phyloP scores from a whole-genome alignment of 257 asterid genomes.

The Voacanga thouarsii region DNA sequence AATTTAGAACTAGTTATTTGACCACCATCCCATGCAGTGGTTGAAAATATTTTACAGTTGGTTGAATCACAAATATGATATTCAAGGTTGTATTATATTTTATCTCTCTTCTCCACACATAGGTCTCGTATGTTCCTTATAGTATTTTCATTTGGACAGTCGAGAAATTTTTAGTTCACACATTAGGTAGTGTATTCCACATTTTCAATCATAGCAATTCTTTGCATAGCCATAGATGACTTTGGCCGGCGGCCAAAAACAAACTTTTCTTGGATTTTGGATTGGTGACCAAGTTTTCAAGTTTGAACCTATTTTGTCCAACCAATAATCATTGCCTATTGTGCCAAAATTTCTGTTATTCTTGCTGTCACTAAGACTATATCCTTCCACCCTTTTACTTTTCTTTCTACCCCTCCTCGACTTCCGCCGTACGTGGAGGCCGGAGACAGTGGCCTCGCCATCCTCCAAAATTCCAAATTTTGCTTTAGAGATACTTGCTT shows the following conservation, averaged over 20 bases:
- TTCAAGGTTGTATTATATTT: neutral
- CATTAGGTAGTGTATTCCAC: neutral
- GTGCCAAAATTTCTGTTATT: neutral
- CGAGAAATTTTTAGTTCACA: neutral
- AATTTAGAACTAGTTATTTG: too few species aligned
- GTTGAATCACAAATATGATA: neutral
- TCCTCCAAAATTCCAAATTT: too few species aligned
- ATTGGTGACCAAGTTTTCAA: neutral
- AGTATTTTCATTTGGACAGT: neutral
- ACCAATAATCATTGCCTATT: neutral
- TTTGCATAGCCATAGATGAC: neutral
- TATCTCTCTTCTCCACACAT: neutral
- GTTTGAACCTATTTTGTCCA: neutral
- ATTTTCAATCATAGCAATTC: neutral
- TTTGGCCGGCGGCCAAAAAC: neutral
- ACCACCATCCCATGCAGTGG: too few species aligned
- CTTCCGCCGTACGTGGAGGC: neutral
- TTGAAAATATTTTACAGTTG: neutral
- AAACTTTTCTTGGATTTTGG: neutral
- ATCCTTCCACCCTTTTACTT: neutral
- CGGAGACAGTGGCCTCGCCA: too few species aligned
- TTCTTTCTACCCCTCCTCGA: neutral
- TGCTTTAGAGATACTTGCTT: too few species aligned
- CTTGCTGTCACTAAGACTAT: neutral
- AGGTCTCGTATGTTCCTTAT: neutral